phyloP scores from a whole-genome alignment of 2,329 filamentous ascomycete genomes.

The Colletotrichum caudatum region DNA sequence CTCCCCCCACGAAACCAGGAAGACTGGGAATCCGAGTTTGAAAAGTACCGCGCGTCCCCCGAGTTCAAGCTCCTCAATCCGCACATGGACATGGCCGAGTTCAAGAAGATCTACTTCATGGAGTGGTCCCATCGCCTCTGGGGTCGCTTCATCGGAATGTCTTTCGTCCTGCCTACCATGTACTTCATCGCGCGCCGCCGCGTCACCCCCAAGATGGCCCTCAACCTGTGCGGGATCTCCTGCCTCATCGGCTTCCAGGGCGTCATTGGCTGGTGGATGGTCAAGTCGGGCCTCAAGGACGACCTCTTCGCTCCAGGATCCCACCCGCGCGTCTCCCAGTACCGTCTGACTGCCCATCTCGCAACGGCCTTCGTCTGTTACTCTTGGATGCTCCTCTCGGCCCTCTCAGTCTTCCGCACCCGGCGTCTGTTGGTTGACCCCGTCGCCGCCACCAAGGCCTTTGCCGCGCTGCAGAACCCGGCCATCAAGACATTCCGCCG shows the following conservation, averaged over 20 bases:
- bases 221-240: conserved; percentile 84
- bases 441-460: conserved; percentile 67
- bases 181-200: conserved; percentile 88
- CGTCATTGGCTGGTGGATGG: conserved; percentile 99
- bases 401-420: conserved; percentile 84
- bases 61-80: conserved; percentile 95
- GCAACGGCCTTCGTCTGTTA: conserved; percentile 94
- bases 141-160: conserved; percentile 90
- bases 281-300: conserved; percentile 94
- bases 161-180: conserved; percentile 86
- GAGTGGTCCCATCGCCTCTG: conserved; percentile 97
- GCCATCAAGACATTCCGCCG: conserved; percentile 79
- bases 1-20: conserved; percentile 81
- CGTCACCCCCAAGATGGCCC: conserved; percentile 82
- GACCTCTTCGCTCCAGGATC: conserved; percentile 92
- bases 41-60: conserved; percentile 90
- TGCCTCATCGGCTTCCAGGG: conserved; percentile 94
- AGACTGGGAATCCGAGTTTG: conserved; percentile 94
- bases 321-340: conserved; percentile 94
- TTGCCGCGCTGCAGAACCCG: conserved; percentile 74
- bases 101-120: conserved; percentile 99
- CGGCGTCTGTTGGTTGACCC: conserved; percentile 78
- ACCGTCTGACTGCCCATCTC: conserved; percentile 89
- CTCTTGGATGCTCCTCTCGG: conserved; percentile 92
- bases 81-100: conserved; percentile 91